These are phyloP conservation scores for Exidia glandulosa DNA, from an alignment of 768 basidiomycete genomes.

Conservation along the genomic window DNA sequence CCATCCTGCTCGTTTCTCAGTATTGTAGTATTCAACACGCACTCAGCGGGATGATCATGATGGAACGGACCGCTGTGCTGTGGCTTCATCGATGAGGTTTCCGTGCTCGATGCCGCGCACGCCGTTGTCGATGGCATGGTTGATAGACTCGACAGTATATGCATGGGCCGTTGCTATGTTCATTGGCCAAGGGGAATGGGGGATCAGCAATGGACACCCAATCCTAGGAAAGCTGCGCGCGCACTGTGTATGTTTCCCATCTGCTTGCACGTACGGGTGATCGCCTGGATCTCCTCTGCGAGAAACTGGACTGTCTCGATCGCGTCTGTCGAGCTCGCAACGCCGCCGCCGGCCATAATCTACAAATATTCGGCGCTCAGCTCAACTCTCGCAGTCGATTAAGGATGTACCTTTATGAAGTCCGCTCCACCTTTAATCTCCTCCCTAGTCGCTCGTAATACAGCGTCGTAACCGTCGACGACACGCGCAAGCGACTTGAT, in stretches of 20 bases:
- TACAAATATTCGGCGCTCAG: neutral
- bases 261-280: conserved; percentile 28
- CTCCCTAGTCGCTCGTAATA: conserved; percentile 25
- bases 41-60: neutral
- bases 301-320: conserved; percentile 35
- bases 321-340: conserved; percentile 30
- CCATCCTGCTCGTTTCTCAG: conserved; percentile 17
- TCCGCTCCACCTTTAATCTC: conserved; percentile 30
- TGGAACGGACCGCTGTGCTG: conserved; percentile 25
- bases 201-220: neutral
- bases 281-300: conserved; percentile 31
- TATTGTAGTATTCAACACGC: neutral
- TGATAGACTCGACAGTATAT: conserved; percentile 31
- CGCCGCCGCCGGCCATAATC: conserved; percentile 31
- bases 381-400: conserved; percentile 6
- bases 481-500: conserved; percentile 18
- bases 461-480: conserved; percentile 28
- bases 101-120: conserved; percentile 37
- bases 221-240: conserved; percentile 8
- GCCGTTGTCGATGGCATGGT: conserved; percentile 34
- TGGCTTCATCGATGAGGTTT: conserved; percentile 29
- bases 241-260: conserved; percentile 30
- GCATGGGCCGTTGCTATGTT: conserved; percentile 18
- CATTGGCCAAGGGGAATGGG: too few species aligned
- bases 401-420: conserved; percentile 23